Conservation (phyloP, 768 basidiomycete species). For the Suillus subluteus region DNA sequence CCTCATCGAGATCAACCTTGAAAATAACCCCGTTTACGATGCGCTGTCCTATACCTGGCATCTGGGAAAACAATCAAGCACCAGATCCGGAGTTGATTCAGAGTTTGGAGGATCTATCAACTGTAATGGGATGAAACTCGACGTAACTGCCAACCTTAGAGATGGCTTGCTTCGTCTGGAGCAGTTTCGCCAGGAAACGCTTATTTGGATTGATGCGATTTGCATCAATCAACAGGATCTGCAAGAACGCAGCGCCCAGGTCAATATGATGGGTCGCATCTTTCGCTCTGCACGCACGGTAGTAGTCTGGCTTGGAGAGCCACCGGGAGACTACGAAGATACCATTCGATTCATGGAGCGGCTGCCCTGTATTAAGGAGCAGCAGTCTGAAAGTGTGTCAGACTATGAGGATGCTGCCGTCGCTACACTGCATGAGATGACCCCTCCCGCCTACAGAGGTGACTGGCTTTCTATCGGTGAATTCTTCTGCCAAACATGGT, state of each 20-base stretch:
- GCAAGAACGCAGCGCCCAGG: conserved; percentile 11
- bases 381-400: neutral
- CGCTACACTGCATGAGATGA: neutral
- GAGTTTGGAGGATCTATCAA: neutral
- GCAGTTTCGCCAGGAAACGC: conserved; percentile 6
- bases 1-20: neutral
- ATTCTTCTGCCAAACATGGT: conserved; percentile 3
- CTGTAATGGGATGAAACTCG: neutral
- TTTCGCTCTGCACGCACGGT: conserved; percentile 7
- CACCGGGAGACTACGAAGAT: neutral
- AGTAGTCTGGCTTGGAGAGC: conserved; percentile 14
- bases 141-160: conserved; percentile 1
- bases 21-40: conserved; percentile 4
- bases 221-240: conserved; percentile 16
- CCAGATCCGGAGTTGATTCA: neutral
- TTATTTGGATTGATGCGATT: conserved; percentile 14
- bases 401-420: neutral
- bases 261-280: conserved; percentile 13
- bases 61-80: neutral
- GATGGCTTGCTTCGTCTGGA: neutral
- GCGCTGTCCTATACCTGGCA: conserved; percentile 15
- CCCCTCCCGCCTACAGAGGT: neutral
- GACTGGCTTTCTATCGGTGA: conserved; percentile 6
- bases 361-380: neutral
- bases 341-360: neutral